These are phyloP conservation scores for Gaeumannomyces tritici DNA, from an alignment of 2,329 filamentous ascomycete species.

Conservation along the genomic window DNA sequence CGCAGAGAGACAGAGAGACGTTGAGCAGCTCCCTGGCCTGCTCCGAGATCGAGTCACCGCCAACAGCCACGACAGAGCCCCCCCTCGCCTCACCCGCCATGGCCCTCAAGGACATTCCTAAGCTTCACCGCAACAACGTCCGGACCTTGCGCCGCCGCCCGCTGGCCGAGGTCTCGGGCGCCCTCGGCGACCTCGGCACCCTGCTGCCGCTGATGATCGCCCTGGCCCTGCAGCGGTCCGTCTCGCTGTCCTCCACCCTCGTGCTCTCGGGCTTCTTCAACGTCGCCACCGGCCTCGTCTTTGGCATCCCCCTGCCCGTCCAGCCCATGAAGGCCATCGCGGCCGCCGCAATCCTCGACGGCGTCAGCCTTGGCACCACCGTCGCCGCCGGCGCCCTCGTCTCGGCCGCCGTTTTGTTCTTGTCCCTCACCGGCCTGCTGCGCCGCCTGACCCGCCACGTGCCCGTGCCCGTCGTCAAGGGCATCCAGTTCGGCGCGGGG, in stretches of 20 bases:
- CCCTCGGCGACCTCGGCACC: conserved; percentile 80
- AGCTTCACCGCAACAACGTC: conserved; percentile 36
- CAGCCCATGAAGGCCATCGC: conserved; percentile 91
- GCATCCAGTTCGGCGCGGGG: conserved; percentile 88
- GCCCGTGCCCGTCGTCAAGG: conserved; percentile 82
- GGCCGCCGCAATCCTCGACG: conserved; percentile 69
- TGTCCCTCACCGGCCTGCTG: conserved; percentile 73
- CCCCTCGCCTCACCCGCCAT: conserved; percentile 5
- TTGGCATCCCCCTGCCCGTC: conserved; percentile 83
- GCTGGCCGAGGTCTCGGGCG: conserved; percentile 72
- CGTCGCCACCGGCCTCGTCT: conserved; percentile 68
- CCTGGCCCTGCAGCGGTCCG: conserved; percentile 65
- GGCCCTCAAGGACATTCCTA: conserved; percentile 17
- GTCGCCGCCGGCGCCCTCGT: conserved; percentile 81
- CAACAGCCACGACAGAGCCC: too few relatives aligned
- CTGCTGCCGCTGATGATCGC: conserved; percentile 84
- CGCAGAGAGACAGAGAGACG: too few relatives aligned
- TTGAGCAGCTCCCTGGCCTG: too few relatives aligned
- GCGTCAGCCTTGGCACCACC: conserved; percentile 58
- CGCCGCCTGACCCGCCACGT: conserved; percentile 63
- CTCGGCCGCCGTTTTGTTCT: conserved; percentile 59
- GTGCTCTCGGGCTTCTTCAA: conserved; percentile 87
- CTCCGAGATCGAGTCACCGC: too few relatives aligned
- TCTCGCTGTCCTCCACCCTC: conserved; percentile 74
- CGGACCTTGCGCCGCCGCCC: conserved; percentile 35